Percentiles rank a stretch among this genome's conserved stretches.
phyloP scores from a whole-genome alignment of 345 rosid species.

The Microcos paniculata region DNA sequence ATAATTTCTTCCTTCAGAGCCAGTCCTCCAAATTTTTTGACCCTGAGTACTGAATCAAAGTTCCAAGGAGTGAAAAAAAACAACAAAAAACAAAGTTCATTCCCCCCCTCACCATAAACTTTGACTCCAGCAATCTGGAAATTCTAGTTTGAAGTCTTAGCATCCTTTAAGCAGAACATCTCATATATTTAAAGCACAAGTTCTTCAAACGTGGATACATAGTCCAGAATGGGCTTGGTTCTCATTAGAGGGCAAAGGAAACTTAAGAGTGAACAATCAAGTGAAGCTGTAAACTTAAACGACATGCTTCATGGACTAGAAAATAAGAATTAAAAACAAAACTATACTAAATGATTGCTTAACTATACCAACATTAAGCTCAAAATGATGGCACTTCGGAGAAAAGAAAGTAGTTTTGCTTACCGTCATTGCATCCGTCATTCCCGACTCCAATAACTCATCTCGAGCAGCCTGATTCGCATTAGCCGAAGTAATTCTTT shows the following conservation, averaged over 20 bases:
- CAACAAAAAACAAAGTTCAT: not conserved
- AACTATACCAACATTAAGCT: not conserved
- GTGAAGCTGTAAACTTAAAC: not conserved
- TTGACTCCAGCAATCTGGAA: not conserved
- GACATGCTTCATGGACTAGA: not conserved
- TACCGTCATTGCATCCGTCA: constrained; percentile 40
- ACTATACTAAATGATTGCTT: not conserved
- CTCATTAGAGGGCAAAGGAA: not conserved
- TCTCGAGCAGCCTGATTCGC: constrained; percentile 34
- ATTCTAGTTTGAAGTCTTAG: not conserved
- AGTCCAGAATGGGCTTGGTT: not conserved
- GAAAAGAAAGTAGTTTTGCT: not conserved
- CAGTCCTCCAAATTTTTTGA: not conserved
- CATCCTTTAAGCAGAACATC: not conserved
- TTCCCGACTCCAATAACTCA: constrained; percentile 45
- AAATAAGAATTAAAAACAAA: not conserved
- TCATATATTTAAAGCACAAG: not conserved
- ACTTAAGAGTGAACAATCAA: not conserved
- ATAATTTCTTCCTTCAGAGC: not conserved
- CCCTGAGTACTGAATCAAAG: not conserved
- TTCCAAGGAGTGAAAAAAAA: no score
- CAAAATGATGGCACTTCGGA: not conserved
- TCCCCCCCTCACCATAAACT: not conserved
- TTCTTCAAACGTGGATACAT: not conserved
- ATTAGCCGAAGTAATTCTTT: constrained; percentile 30